phyloP scores from a whole-genome alignment of 768 basidiomycete species.

The Tubosaeta brunneosetosa region DNA sequence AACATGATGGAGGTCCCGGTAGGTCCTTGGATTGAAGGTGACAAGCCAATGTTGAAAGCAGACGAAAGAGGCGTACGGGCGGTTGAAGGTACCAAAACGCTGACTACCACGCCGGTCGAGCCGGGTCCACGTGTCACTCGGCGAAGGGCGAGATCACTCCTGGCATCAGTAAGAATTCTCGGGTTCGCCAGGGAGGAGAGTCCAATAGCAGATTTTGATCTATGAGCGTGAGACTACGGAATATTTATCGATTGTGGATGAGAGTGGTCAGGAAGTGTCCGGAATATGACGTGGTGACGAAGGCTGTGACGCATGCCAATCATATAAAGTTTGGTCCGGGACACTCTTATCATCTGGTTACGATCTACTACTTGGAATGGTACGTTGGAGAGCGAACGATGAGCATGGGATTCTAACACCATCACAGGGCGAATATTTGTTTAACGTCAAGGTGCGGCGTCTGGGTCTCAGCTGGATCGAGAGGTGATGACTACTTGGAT shows the following conservation, averaged over 20 bases:
- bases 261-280: no score
- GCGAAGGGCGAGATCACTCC: no score
- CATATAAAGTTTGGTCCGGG: slow-evolving; percentile 5
- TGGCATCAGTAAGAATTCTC: no score
- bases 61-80: no score
- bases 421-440: slow-evolving; percentile 49
- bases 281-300: background rate
- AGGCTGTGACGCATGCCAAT: background rate
- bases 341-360: background rate
- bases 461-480: background rate
- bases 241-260: background rate
- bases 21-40: no score
- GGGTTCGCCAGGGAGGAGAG: no score
- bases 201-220: no score
- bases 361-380: slow-evolving; percentile 14
- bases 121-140: no score
- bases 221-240: slow-evolving; percentile 8
- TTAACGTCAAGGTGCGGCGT: slow-evolving; percentile 70
- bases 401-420: slow-evolving; percentile 2
- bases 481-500: background rate
- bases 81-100: no score
- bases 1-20: background rate
- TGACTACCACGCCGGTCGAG: no score
- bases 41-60: no score
- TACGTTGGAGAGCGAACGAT: slow-evolving; percentile 2